A percentile compares a stretch with the other conserved stretches of the same genome.
These are phyloP conservation scores for Plasmodium knowlesi DNA, from an alignment of 169 alveolate genomes.

Conservation along the genomic window DNA sequence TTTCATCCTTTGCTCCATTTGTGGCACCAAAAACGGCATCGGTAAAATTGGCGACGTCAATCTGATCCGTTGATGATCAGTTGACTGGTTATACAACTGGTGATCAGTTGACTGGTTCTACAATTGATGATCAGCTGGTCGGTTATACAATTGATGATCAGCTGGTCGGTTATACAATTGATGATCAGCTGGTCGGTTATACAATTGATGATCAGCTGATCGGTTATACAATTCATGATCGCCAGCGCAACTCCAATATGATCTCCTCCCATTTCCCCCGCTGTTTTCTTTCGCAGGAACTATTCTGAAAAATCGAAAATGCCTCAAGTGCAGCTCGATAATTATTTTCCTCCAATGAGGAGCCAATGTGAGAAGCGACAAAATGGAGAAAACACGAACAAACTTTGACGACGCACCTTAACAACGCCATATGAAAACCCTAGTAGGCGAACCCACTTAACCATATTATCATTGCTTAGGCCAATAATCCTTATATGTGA, in stretches of 20 bases:
- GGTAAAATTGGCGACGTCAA: conserved; percentile 2
- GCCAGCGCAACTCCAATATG: neutral
- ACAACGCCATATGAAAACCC: neutral
- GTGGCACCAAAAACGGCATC: conserved; percentile 52
- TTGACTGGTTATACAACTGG: no score
- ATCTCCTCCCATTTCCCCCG: neutral
- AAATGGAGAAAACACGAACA: conserved; percentile 6
- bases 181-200: no score
- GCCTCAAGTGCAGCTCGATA: conserved; percentile 38
- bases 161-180: no score
- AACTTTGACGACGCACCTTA: neutral
- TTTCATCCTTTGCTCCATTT: conserved; percentile 46
- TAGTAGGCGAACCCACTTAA: neutral
- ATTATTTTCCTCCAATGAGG: conserved; percentile 36
- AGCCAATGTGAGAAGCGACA: neutral
- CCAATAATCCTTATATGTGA: conserved; percentile 83
- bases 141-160: no score
- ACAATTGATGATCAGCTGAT: no score
- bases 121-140: no score
- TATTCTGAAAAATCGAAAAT: conserved; percentile 57
- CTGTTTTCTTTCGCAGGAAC: neutral
- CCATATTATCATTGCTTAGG: conserved; percentile 81
- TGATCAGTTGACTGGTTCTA: no score
- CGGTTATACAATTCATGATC: no score
- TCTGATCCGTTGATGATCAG: no score